phyloP scores from a whole-genome alignment of 2,329 filamentous ascomycete genomes.

The Hypoxylon sp. region DNA sequence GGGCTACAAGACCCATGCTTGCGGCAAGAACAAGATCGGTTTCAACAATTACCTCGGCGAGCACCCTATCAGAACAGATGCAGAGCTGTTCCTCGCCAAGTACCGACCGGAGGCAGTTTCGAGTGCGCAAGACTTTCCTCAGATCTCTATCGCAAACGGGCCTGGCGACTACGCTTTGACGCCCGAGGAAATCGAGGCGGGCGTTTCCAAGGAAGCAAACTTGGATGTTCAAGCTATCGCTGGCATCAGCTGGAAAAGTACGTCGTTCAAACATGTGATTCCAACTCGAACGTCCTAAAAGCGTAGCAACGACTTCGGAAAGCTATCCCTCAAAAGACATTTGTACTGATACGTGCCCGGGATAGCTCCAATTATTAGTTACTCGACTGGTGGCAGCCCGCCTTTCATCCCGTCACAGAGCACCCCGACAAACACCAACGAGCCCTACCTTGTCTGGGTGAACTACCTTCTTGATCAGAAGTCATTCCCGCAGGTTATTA shows the following conservation, averaged over 20 bases:
- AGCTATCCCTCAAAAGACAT: neutral
- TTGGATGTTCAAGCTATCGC: constrained; percentile 52
- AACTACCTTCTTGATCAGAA: constrained; percentile 62
- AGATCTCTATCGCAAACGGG: constrained; percentile 53
- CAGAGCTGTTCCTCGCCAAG: constrained; percentile 54
- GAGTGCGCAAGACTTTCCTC: constrained; percentile 52
- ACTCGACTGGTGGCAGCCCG: constrained; percentile 53
- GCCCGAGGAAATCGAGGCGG: constrained; percentile 42
- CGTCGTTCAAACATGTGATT: constrained; percentile 4
- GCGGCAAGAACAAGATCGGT: constrained; percentile 59
- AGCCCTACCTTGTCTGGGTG: constrained; percentile 69
- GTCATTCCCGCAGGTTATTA: constrained; percentile 67
- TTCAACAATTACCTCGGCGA: constrained; percentile 63
- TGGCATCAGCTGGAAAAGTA: constrained; percentile 50
- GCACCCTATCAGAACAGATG: constrained; percentile 61
- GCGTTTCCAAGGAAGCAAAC: constrained; percentile 50
- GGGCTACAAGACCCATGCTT: constrained; percentile 62
- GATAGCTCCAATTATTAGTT: constrained; percentile 50
- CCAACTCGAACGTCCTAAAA: neutral
- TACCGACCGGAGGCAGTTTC: constrained; percentile 55
- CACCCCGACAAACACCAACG: constrained; percentile 58
- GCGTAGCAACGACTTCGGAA: neutral
- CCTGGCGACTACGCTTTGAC: constrained; percentile 50
- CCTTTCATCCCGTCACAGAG: constrained; percentile 49
- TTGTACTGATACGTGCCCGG: constrained; percentile 16